These are phyloP conservation scores for Coleophoma eucalyptorum DNA, from an alignment of 2,329 filamentous ascomycete species.

Conservation along the genomic window DNA sequence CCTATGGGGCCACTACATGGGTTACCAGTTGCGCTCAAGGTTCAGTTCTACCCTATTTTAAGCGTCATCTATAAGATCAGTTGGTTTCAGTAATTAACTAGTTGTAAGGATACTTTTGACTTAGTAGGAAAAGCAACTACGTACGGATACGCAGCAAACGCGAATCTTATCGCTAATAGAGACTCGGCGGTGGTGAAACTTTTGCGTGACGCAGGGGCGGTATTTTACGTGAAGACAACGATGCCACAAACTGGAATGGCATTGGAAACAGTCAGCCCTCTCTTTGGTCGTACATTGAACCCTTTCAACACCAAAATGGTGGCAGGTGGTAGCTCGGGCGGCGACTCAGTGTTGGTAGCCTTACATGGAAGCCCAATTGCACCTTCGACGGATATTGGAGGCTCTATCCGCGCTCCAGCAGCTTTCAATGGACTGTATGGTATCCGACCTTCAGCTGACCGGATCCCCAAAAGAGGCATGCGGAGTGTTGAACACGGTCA, in stretches of 20 bases:
- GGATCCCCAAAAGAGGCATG: slow-evolving; percentile 33
- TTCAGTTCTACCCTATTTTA: too few relatives aligned
- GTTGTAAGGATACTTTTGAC: neutral
- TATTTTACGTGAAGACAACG: slow-evolving; percentile 51
- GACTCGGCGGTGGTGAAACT: slow-evolving; percentile 46
- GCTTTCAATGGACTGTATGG: slow-evolving; percentile 27
- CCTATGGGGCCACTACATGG: slow-evolving; percentile 48
- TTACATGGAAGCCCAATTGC: slow-evolving; percentile 26
- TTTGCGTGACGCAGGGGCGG: slow-evolving; percentile 33
- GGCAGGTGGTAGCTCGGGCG: slow-evolving; percentile 41
- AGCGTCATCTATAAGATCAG: too few relatives aligned
- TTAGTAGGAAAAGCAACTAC: slow-evolving; percentile 37
- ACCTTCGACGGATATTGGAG: slow-evolving; percentile 18
- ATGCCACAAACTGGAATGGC: slow-evolving; percentile 43
- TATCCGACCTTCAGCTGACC: slow-evolving; percentile 22
- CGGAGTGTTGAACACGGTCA: slow-evolving; percentile 44
- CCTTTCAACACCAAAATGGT: slow-evolving; percentile 36
- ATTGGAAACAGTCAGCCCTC: slow-evolving; percentile 47
- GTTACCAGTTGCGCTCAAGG: slow-evolving; percentile 42
- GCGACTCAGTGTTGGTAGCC: slow-evolving; percentile 34
- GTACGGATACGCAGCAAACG: slow-evolving; percentile 50
- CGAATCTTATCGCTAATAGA: slow-evolving; percentile 42
- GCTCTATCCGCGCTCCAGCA: slow-evolving; percentile 28
- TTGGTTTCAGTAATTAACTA: too few relatives aligned
- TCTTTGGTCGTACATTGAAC: slow-evolving; percentile 45